phyloP scores from a whole-genome alignment of 345 rosid genomes.

The Aethionema arabicum region DNA sequence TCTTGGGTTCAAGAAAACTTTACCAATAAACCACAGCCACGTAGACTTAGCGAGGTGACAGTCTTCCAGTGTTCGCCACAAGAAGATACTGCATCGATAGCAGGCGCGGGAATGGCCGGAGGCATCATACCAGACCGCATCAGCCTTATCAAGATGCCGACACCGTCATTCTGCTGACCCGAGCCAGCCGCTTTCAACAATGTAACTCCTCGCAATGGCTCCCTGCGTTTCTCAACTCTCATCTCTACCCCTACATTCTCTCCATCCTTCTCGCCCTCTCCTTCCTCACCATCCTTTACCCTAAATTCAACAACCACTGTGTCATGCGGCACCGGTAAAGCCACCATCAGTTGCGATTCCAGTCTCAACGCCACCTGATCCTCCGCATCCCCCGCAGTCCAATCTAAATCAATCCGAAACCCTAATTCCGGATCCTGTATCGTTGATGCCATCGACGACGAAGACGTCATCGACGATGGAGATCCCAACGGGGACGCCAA shows the following conservation, averaged over 20 bases:
- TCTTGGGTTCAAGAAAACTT: not conserved
- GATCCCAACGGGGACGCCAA: constrained; percentile 46
- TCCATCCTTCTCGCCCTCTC: constrained; percentile 31
- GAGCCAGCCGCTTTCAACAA: constrained; percentile 69
- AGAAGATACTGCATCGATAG: constrained; percentile 31
- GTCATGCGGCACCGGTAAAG: constrained; percentile 83
- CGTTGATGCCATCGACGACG: constrained; percentile 40
- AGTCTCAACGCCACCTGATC: constrained; percentile 80
- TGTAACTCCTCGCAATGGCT: constrained; percentile 64
- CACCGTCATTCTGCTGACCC: constrained; percentile 84
- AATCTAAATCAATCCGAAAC: constrained; percentile 74
- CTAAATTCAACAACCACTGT: constrained; percentile 61
- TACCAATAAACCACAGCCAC: constrained; percentile 55
- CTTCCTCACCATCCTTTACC: constrained; percentile 8
- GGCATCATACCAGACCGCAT: constrained; percentile 60
- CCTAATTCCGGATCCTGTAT: constrained; percentile 65
- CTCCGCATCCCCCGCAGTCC: constrained; percentile 93
- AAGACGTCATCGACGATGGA: constrained; percentile 41
- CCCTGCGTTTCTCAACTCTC: constrained; percentile 84
- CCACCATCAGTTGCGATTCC: constrained; percentile 94
- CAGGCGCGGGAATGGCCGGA: constrained; percentile 40
- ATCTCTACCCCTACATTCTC: constrained; percentile 60
- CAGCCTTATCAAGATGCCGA: constrained; percentile 68
- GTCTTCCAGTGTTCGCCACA: constrained; percentile 83
- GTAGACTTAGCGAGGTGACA: constrained; percentile 70